Base-by-base conservation (phyloP, 805 yeast genomes). In the Candida maesae region DNA sequence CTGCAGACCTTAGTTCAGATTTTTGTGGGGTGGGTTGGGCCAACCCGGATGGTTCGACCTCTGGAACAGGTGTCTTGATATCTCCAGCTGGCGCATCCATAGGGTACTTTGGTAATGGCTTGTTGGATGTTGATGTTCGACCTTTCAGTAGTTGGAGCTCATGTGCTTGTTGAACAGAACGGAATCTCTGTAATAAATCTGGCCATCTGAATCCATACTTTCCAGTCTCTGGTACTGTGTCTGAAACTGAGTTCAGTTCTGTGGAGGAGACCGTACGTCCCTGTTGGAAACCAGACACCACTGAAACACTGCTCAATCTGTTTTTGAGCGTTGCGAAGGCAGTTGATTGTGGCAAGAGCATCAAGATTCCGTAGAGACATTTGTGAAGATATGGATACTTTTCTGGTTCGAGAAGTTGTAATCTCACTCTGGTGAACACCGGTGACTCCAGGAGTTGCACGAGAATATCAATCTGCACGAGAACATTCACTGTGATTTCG, bases 381-480 rank as follows among this genome's bases (percentile, higher is more conserved):
- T 88, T 87, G 70, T 83, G 86, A 25, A 93, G 65, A 54, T 74
- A 84, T 1, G 95, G 95, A 57, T 84, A 74, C 47, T 74, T 77
- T 35, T 81, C 86, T 1, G 96, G 96, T 55, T 87, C 95, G 35
- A 93, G 66, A n/a, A 93, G 67, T 61, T 91, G 96, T 40, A 93
- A 67, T 44, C 99, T 74, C 48, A 90, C 70, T 52, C 84, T 80
- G 15, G 95, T 82, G 61, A 93, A 90, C 2, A 89, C 90, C 1
- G 97, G 98, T 2, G 95, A 83, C 61, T 93, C 99, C 13, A 93
- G 67, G 21, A 91, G 65, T 60, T 93, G 98, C 7, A 93, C 95
- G 30, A 93, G 67, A 21, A 89, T 76, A 64, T 93, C 99, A 37
- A 93, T 69, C 55, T 93, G 98, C 1, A 93, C 80, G 38, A 93